phyloP scores from a whole-genome alignment of 2,329 filamentous ascomycete genomes.

The Zarea fungicola region DNA sequence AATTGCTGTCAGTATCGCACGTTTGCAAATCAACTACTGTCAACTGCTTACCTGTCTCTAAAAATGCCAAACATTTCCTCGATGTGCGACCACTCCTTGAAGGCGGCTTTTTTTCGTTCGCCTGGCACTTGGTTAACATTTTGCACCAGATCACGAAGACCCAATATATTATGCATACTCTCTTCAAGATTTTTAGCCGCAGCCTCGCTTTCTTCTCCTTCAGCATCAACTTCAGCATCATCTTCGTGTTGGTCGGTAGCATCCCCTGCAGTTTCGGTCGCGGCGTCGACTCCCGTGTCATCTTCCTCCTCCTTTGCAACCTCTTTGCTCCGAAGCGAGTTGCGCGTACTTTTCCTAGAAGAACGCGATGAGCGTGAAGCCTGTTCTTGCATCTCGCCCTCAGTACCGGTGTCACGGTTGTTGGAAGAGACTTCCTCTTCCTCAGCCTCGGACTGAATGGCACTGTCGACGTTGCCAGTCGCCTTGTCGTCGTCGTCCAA shows the following conservation, averaged over 20 bases:
- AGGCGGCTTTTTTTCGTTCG: conserved; percentile 71
- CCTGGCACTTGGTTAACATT: conserved; percentile 43
- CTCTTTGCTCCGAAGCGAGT: conserved; percentile 34
- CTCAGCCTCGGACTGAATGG: conserved; percentile 40
- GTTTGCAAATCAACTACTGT: not conserved
- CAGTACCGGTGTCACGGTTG: conserved; percentile 24
- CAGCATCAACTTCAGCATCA: conserved; percentile 33
- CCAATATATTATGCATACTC: conserved; percentile 36
- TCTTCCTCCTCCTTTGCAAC: conserved; percentile 19
- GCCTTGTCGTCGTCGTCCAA: conserved; percentile 32
- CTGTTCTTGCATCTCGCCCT: conserved; percentile 27
- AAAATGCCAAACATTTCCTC: conserved; percentile 87
- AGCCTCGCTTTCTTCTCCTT: conserved; percentile 50
- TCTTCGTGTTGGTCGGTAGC: conserved; percentile 28
- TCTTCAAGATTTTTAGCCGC: conserved; percentile 61
- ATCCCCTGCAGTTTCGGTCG: conserved; percentile 25
- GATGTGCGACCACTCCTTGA: conserved; percentile 72
- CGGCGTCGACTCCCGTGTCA: conserved; percentile 16
- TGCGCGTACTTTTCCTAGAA: conserved; percentile 37
- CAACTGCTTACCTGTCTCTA: conserved; percentile 63
- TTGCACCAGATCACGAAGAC: conserved; percentile 5
- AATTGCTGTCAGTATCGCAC: conserved; percentile 21
- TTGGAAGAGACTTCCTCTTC: conserved; percentile 34
- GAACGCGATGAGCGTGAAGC: conserved; percentile 30
- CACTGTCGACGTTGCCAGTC: conserved; percentile 30